phyloP scores from a whole-genome alignment of 1,139 yeast species.

The Yamadazyma diddensiae region DNA sequence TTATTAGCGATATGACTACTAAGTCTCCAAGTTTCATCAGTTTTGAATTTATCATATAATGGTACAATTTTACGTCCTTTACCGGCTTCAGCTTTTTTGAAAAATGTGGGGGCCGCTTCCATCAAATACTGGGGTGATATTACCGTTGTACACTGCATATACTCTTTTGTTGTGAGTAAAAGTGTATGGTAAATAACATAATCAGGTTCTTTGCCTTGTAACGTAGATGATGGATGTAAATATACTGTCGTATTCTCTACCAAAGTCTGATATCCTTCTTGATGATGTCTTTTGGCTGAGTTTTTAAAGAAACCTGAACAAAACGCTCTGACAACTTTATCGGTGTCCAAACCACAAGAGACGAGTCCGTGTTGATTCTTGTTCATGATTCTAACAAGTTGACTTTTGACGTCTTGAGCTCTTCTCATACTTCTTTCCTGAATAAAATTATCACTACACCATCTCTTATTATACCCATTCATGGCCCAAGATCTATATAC shows the following conservation, averaged over 20 bases:
- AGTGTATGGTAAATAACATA: slow-evolving; percentile 84
- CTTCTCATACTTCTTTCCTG: slow-evolving; percentile 77
- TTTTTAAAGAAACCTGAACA: slow-evolving; percentile 89
- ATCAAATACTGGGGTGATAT: slow-evolving; percentile 85
- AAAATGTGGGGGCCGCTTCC: slow-evolving; percentile 84
- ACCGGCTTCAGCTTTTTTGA: slow-evolving; percentile 56
- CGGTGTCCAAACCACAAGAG: slow-evolving; percentile 64
- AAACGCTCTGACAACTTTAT: slow-evolving; percentile 64
- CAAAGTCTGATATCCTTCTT: slow-evolving; percentile 67
- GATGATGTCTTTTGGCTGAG: slow-evolving; percentile 72
- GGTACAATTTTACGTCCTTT: slow-evolving; percentile 60
- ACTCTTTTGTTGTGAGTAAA: slow-evolving; percentile 79
- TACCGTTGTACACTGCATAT: slow-evolving; percentile 83
- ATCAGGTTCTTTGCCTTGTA: slow-evolving; percentile 71
- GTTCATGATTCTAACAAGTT: slow-evolving; percentile 61
- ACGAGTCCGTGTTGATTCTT: slow-evolving; percentile 45
- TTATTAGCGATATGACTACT: slow-evolving; percentile 36
- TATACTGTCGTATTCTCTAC: slow-evolving; percentile 75
- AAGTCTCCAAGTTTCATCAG: slow-evolving; percentile 47
- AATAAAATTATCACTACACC: slow-evolving; percentile 82
- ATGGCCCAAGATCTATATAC: slow-evolving; percentile 78
- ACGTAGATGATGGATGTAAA: slow-evolving; percentile 85
- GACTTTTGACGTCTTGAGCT: slow-evolving; percentile 78
- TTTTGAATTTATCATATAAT: slow-evolving; percentile 52
- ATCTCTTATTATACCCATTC: slow-evolving; percentile 56